Evolutionary conservation across 2,329 filamentous ascomycete species (phyloP), one percentile per base, ranked within the genome.

Genomic region (Hansfordia pulvinata): DNA sequence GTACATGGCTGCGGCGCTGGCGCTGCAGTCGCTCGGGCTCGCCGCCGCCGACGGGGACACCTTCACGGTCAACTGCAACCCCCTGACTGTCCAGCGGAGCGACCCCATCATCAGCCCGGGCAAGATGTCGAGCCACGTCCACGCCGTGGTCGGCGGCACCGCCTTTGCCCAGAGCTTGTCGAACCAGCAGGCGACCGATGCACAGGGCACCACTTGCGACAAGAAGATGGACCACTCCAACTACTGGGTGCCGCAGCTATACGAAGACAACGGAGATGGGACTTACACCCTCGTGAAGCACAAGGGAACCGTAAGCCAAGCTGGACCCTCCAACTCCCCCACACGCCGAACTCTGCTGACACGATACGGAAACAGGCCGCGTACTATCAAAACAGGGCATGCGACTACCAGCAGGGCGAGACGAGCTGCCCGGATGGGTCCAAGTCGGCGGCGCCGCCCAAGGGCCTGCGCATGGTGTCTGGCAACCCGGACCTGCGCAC

Each of bases 381-480:
- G n/a, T n/a, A n/a, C n/a, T n/a, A n/a, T n/a, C n/a, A n/a, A n/a
- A n/a, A n/a, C n/a, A n/a, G n/a, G n/a, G n/a, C n/a, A n/a, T n/a
- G n/a, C n/a, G n/a, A n/a, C n/a, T n/a, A n/a, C n/a, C n/a, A n/a
- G 29, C 41, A 48, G 20, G 53, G 58, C 34, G 34, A 38, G 50
- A 58, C 10, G 27, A 40, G 2, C 52, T 49, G 27, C 48, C 54
- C 22, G 65, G 65, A 10, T 64, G 67, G 29, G 36, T 43, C 26
- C 35, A 38, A 8, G 33, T 42, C 7, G n/a, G n/a, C n/a, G n/a
- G n/a, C n/a, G n/a, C n/a, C n/a, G n/a, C n/a, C n/a, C n/a, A n/a
- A n/a, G n/a, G n/a, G n/a, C n/a, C n/a, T 80, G 38, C 68, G 71
- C 27, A 79, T 81, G 71, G 28, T 80, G 17, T 69, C 72, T 5